Base-by-base conservation (phyloP, 1,284 basidiomycete genomes). In the Malassezia psittaci region DNA sequence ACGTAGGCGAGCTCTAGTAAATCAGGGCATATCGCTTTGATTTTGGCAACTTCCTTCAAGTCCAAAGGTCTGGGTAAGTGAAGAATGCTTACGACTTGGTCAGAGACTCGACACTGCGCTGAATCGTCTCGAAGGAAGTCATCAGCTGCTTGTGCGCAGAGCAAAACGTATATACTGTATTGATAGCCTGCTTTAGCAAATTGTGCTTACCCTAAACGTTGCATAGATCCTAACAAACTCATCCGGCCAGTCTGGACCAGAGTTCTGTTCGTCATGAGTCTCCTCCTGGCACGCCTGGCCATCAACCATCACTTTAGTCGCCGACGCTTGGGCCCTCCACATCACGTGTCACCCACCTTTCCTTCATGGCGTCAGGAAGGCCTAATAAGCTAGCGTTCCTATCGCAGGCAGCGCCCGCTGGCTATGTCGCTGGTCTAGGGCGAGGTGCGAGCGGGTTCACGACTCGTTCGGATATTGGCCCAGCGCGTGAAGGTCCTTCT, bases 381-480 rank as follows among this genome's bases (percentile, higher is more conserved):
- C 65, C 65, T 29, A 66, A 66, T 55, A 68, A 68, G 60, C 61
- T 68, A 50, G 66, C 66, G 19, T 68, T 72, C 62, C 52, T 72
- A 15, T 55, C 57, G 21, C 68, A 68, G 64, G 60, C 67, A 61
- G 70, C 72, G 6, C 72, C 72, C 8, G 58, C 69, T 36, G 67
- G 67, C 50, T 74, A 74, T 54, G 72, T 74, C 3, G 72, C 72
- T 0, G 72, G 72, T 54, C 54, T 74, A 9, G 72, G 72, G 12
- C 62, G 72, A 29, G 70, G 72, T 76, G 91, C 93, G 48, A 94
- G 90, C 49, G 94, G 93, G 57, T 98, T 98, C 78, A 98, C 93
- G 0, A 98, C 91, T 8, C 86, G 93, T 51, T 94, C 90, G 45
- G 93, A 98, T 83, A 98, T 99, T 63, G 93, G 93, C 75, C 94